Evolutionary conservation across 768 basidiomycete species (phyloP), one percentile per base, ranked within the genome.

Genomic region (Serendipita sp.): DNA sequence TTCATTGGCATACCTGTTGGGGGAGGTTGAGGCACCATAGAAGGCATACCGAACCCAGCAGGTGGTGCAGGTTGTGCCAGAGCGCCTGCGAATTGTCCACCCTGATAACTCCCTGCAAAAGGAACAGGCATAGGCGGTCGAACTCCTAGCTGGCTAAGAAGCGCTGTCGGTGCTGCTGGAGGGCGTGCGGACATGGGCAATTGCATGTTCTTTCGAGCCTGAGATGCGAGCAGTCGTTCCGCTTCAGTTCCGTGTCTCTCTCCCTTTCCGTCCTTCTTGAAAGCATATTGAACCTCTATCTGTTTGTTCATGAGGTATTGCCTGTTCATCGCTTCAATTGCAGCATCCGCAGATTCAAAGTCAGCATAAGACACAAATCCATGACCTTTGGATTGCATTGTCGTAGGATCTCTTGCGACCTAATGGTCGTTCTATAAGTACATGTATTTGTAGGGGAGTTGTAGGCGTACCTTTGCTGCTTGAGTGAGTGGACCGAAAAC

Each of bases 261-360:
- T 65, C 95, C 95, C 72, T 97, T 95, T 48, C 92, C 93, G 71
- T 98, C 96, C 77, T 98, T 98, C 77, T 99, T 98, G 82, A 98
- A 97, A 1, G 96, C 95, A 73, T 96, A 99, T 73, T 97, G 93
- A 10, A 96, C 93, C 16, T 88, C 85, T 72, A 99, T 91, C 64
- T 93, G 88, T 76, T 97, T 97, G 80, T 98, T 97, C 88, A 94
- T 94, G 54, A 98, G 80, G 82, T 92, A 97, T 72, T 98, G 94
- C 45, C 86, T 85, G 69, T 97, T 94, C 95, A 98, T 97, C 8
- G 91, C 84, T 74, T 97, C 96, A 65, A 95, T 82, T 16, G 96
- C 95, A 3, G 90, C 90, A 73, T 99, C 96, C 44, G 96, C 91
- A 5, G 94, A 84, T 72, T 98, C 95, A 73, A 99, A 99, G 72